A percentile compares a stretch with the other conserved stretches of the same genome.
Conservation (phyloP, 1,139 yeast genomes). For the Petasospora fabianii region DNA sequence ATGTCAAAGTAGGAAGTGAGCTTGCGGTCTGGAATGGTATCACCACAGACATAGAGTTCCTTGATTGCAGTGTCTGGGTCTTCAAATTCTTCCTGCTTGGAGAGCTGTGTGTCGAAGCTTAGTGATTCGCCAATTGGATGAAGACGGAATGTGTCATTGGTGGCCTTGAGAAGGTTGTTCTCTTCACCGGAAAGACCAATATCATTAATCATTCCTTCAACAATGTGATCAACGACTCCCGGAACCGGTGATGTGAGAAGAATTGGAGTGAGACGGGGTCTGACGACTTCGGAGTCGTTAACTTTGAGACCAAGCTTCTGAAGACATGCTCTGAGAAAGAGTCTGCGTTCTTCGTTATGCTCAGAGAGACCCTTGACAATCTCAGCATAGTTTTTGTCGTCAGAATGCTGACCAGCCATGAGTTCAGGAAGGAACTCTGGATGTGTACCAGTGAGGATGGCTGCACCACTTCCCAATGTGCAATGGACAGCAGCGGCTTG, state of each 20-base stretch:
- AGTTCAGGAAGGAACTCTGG: conserved; percentile 75
- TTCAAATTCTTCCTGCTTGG: conserved; percentile 34
- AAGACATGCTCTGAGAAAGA: conserved; percentile 55
- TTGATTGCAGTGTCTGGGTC: conserved; percentile 56
- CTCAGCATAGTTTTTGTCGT: conserved; percentile 30
- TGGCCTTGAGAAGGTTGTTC: conserved; percentile 44
- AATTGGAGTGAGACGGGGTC: conserved; percentile 69
- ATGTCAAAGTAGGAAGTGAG: conserved; percentile 74
- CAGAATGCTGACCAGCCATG: conserved; percentile 35
- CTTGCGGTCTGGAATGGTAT: conserved; percentile 42
- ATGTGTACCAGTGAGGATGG: conserved; percentile 80
- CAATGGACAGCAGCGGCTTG: conserved; percentile 73
- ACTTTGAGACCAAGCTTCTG: conserved; percentile 64
- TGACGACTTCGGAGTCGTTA: conserved; percentile 42
- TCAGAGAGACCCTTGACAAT: conserved; percentile 40
- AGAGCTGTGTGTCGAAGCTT: conserved; percentile 19
- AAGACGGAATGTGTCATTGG: conserved; percentile 51
- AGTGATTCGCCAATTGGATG: conserved; percentile 34
- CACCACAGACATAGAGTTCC: conserved; percentile 41
- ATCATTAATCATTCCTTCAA: conserved; percentile 28
- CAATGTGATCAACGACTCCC: conserved; percentile 15
- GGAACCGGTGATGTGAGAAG: conserved; percentile 27
- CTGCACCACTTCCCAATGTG: conserved; percentile 70
- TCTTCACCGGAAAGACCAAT: conserved; percentile 41
- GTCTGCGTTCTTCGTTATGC: conserved; percentile 45